Base-by-base conservation (phyloP, 495 filamentous ascomycete genomes). In the Pyrenula massariospora region DNA sequence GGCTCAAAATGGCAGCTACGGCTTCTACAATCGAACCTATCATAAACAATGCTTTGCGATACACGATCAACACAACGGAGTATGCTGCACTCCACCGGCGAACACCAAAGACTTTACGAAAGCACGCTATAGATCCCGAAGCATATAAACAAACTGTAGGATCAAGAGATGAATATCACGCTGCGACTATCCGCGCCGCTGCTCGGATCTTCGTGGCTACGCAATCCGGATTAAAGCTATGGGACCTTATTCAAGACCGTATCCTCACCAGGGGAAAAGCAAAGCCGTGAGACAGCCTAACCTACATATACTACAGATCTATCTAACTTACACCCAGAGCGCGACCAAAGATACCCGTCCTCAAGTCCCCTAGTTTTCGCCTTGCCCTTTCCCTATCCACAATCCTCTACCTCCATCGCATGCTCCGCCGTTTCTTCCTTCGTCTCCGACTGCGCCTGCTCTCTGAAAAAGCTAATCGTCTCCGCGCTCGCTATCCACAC, bases 381-480 rank as follows among this genome's bases (percentile, higher is more conserved):
- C 77, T 95, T 12, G 89, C 89, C 15, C 69, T 91, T 23, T 89
- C 88, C 1, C 74, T 96, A 25, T 90, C 90, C 51, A 81, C 86
- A 11, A 84, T 96, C 52, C 77, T 98, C 25, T 77, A 97, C 42
- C 75, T 95, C 59, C 91, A 98, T 62, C 83, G 93, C 48, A 75
- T 96, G 25, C 81, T 98, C 11, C 88, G 89, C 70, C 88, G 91
- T 56, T 98, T 98, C 72, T 85, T 97, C 59, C 79, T 80, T 24
- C 82, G 87, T 36, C 73, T 98, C 31, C 85, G 93, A 36, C 76
- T 77, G 2, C 87, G 88, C 55, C 75, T 98, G 23, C 82, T 92
- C 54, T 80, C 85, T 3, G 80, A 86, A 11, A 76, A 85, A 55
- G 89, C 90, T 0, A 72, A 70, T 52, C 82, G 86, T 0, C 96